Evolutionary conservation across 306 rosid species (phyloP), one percentile per base, ranked within the genome.

Genomic region (Acmispon strigosus): DNA sequence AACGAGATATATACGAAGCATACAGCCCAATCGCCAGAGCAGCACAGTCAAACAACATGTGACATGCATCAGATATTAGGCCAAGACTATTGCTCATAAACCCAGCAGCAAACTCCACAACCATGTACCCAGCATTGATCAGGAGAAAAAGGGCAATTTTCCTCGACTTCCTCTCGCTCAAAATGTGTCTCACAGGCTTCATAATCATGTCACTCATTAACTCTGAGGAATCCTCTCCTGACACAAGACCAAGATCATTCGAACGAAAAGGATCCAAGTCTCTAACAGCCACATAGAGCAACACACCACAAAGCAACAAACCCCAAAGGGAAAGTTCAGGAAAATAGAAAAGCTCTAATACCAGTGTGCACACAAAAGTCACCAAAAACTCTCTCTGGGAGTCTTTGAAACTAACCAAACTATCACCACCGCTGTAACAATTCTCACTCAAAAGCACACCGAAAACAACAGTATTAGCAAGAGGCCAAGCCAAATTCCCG

Each of bases 1-100:
- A 82, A 50, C 96, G 90, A 2, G 98, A 93, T 64, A 93, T 90
- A 80, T 93, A 93, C 0, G 97, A 93, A 63, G 98, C 98, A 77
- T 93, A 93, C 42, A 93, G 55, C 67, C 98, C 98, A 78, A 93
- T 89, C 7, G 98, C 97, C 79, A 93, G 77, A 62, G 98, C 98
- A 83, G 96, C 98, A 84, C 98, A 93, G 77, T 93, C 98, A 80
- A 93, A 93, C 88, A 93, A 78, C 98, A 93, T 93, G 75, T 93
- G 98, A 64, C 98, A 92, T 0, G 96, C 98, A 85, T 92, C 98
- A 4, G 98, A 88, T 71, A 92, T 92, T 70, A 92, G 78, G 12
- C 98, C 98, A 67, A 92, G 88, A 82, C 98, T 92, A 77, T 92
- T 92, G 81, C 98, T 88, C 98, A 90, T 88, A 66, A 92, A 92